Evolutionary conservation across 176 grass and related monocot genomes (phyloP), one percentile per base, ranked within the genome.

Genomic region (Rhipidocladum racemiflorum): DNA sequence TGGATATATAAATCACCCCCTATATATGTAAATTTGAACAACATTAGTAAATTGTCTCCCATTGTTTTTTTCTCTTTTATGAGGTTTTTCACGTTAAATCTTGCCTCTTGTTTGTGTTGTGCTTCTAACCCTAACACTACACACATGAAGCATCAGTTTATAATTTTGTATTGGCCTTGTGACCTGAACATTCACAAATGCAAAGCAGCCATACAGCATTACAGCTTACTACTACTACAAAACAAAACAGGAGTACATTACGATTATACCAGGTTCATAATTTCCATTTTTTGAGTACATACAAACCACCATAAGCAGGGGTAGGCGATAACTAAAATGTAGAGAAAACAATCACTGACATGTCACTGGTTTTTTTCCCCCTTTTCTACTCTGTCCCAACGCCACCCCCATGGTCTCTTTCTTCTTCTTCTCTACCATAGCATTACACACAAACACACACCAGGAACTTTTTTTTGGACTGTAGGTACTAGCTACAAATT

Each of bases 371-470:
- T 46, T 66, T 40, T 68, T 72, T 16, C 50, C 4, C n/a, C 36
- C 30, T 74, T 21, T 30, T 61, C 61, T 84, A 40, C 21, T 54
- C 38, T 61, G 5, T 46, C 75, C 39, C 54, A 48, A 1, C 35
- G 53, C 49, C 61, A 85, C 7, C 57, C 35, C 68, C 32, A 74
- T 49, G 38, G 50, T 61, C 5, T 54, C 1, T 39, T 57, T 27
- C n/a, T 40, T 74, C 24, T 34, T 35, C 51, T 34, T 34, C 39
- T 38, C 59, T 60, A 74, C 62, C 15, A 64, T 40, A 42, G n/a
- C 39, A 85, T 23, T 39, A 53, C 55, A 64, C 2, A 73, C n/a
- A 70, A 55, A 79, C 13, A 65, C 66, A 78, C 14, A 42, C 69
- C 30, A 27, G 27, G 70, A 68, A 46, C 25, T 57, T 67, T 44